Conservation (phyloP, 2,329 filamentous ascomycete genomes). For the Pyrenochaeta sp. region DNA sequence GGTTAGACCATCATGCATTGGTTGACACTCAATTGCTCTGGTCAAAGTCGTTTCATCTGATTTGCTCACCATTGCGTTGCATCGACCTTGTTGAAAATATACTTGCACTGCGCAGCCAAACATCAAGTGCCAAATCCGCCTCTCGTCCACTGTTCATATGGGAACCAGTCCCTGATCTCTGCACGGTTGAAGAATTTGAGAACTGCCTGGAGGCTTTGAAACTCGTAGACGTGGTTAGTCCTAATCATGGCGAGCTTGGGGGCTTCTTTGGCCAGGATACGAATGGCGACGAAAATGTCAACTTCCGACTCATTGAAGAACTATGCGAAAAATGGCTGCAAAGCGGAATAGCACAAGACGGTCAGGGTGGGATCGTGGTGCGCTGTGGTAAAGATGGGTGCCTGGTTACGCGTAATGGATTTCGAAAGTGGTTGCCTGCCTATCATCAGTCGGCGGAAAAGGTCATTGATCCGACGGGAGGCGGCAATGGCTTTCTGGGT, state of each 20-base stretch:
- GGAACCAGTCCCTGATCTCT: conserved; percentile 94
- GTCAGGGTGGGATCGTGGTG: conserved; percentile 68
- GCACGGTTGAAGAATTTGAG: conserved; percentile 69
- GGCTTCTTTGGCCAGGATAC: conserved; percentile 73
- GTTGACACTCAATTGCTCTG: conserved; percentile 67
- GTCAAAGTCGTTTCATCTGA: conserved; percentile 83
- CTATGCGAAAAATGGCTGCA: conserved; percentile 49
- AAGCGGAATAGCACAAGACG: conserved; percentile 44
- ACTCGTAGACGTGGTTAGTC: conserved; percentile 69
- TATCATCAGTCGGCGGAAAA: conserved; percentile 66
- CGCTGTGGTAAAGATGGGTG: conserved; percentile 77
- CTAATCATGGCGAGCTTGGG: conserved; percentile 90
- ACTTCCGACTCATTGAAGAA: conserved; percentile 49
- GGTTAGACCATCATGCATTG: conserved; percentile 77
- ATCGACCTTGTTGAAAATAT: conserved; percentile 79
- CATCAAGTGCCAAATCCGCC: conserved; percentile 23
- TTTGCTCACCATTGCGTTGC: conserved; percentile 81
- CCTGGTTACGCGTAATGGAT: conserved; percentile 54
- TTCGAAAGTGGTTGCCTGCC: conserved; percentile 75
- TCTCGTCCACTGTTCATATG: conserved; percentile 78
- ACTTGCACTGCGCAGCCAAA: conserved; percentile 57
- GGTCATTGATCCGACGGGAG: conserved; percentile 92
- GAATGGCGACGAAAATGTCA: conserved; percentile 43
- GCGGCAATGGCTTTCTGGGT: conserved; percentile 87
- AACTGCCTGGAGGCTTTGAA: conserved; percentile 62